Conservation (phyloP, 2,329 filamentous ascomycete genomes). For the Paecilomyces formosus region DNA sequence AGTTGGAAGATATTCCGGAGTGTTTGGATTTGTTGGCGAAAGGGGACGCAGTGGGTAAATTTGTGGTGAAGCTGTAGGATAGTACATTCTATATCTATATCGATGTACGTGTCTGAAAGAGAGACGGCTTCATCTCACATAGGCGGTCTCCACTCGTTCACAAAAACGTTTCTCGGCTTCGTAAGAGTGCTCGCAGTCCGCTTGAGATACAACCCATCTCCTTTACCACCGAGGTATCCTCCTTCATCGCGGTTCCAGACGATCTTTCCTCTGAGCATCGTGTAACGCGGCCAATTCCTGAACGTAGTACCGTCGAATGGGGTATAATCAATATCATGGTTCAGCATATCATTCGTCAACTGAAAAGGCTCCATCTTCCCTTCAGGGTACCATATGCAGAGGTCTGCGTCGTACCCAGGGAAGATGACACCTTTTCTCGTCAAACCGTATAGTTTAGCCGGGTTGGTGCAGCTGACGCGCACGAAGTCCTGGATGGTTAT, state of each 20-base stretch:
- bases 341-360: slow-evolving; percentile 40
- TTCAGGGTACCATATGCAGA: slow-evolving; percentile 51
- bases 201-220: slow-evolving; percentile 41
- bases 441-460: slow-evolving; percentile 48
- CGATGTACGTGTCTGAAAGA: too few species aligned
- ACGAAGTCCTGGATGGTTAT: slow-evolving; percentile 17
- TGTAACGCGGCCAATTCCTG: slow-evolving; percentile 56
- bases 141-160: neutral
- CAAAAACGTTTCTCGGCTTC: neutral
- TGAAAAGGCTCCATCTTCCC: slow-evolving; percentile 15
- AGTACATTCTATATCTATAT: neutral
- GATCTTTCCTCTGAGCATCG: slow-evolving; percentile 50
- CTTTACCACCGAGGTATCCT: slow-evolving; percentile 42
- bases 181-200: neutral
- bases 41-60: slow-evolving; percentile 1
- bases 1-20: slow-evolving; percentile 7
- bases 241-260: slow-evolving; percentile 46
- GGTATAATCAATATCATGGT: slow-evolving; percentile 57
- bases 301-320: slow-evolving; percentile 53
- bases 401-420: slow-evolving; percentile 49
- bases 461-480: slow-evolving; percentile 5
- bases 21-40: slow-evolving; percentile 1
- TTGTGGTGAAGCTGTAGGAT: neutral
- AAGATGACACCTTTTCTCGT: slow-evolving; percentile 44
- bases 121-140: too few species aligned